These are phyloP conservation scores for Scalesia atractyloides DNA, from an alignment of 129 eudicot species.

Conservation along the genomic window DNA sequence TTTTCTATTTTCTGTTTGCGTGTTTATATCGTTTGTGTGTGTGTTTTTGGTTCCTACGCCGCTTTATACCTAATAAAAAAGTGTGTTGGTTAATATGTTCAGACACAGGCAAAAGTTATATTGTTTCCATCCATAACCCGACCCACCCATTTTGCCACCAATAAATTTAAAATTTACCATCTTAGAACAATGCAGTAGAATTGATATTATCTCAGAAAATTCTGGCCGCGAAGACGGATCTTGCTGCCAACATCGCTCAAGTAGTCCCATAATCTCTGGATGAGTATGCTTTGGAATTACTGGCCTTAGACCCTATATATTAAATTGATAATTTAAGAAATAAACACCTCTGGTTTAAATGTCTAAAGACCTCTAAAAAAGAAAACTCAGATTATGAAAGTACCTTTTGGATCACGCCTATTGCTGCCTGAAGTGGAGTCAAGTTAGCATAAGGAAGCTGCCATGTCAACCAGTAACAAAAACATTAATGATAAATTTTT, in stretches of 20 bases:
- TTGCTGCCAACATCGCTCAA: constrained; percentile 59
- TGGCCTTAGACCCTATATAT: constrained; percentile 56
- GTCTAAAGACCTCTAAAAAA: neutral
- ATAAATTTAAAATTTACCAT: constrained; percentile 39
- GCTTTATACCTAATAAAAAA: neutral
- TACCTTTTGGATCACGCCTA: constrained; percentile 69
- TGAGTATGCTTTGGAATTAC: constrained; percentile 45
- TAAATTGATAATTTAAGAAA: constrained; percentile 1
- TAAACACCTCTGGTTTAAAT: neutral
- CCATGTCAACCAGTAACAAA: constrained; percentile 16
- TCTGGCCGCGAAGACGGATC: constrained; percentile 57
- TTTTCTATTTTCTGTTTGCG: too few species aligned
- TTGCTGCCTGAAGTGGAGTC: constrained; percentile 66
- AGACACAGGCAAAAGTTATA: neutral
- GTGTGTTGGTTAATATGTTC: neutral
- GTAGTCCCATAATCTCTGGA: constrained; percentile 46
- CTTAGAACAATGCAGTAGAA: constrained; percentile 43
- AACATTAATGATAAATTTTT: constrained; percentile 10
- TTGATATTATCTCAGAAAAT: constrained; percentile 55
- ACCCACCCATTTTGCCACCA: neutral
- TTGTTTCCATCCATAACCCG: neutral
- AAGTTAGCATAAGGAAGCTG: constrained; percentile 63
- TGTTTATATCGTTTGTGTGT: too few species aligned
- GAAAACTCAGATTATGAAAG: constrained; percentile 1
- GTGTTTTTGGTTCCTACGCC: too few species aligned